Base-by-base conservation (phyloP, 176 grass and related monocot species). In the Neostapfia colusana region DNA sequence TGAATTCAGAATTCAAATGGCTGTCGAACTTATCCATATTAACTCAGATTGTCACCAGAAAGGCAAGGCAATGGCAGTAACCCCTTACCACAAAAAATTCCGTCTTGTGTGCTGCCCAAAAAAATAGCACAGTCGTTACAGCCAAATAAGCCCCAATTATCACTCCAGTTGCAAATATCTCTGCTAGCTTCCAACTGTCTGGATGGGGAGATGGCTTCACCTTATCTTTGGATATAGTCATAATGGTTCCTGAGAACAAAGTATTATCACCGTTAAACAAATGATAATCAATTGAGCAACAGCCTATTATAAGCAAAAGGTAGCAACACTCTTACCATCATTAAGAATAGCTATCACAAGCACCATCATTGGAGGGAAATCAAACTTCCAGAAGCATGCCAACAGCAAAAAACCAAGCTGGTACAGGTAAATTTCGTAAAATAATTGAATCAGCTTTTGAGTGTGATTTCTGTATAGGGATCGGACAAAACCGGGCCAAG, bases 291-390 rank as follows among this genome's bases (percentile, higher is more conserved):
- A 31, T 71, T 65, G 10, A 27, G 23, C 38, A 77, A 71, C 15
- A 13, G 38, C 25, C 31, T 75, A 8, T 80, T 26, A 48, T 31
- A 11, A 69, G 56, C 63, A 7, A 75, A 58, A 37, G 16, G 26
- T 51, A 78, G 4, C 49, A 81, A 43, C 21, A 14, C 34, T 79
- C 79, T 70, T 69, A 90, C 88, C 88, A 83, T 90, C 88, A 26
- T 90, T 90, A 65, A 90, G 88, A 49, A 90, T 83, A 11, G 88
- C 88, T 85, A 90, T 90, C 67, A 90, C 55, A 70, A 90, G 88
- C 12, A 90, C 83, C 79, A 90, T 40, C 14, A 86, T 69, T 25
- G 83, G 88, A 70, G 88, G 83, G 67, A 90, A 90, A 75, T 90
- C 83, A 59, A 90, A 90, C 57, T 37, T 70, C 83, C 88, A 86